Percentiles rank a stretch among this genome's conserved stretches.
These are phyloP conservation scores for Neonectria punicea DNA, from an alignment of 2,329 filamentous ascomycete species.

Conservation along the genomic window DNA sequence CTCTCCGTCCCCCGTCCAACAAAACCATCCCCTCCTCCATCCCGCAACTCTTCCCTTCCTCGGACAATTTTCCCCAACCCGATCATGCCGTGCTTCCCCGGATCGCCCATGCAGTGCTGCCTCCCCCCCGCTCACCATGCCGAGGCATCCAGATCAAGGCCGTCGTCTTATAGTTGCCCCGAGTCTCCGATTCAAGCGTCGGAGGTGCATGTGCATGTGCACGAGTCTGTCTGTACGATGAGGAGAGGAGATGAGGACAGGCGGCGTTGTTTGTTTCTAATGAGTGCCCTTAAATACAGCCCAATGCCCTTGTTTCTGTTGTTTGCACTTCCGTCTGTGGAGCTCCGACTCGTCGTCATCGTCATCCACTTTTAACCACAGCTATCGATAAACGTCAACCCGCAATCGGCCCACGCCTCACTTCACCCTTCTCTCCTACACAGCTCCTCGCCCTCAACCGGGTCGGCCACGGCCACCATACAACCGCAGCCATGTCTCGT, in stretches of 20 bases:
- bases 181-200: not conserved
- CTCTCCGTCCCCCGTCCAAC: too few species aligned
- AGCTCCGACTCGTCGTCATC: not conserved
- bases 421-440: constrained; percentile 5
- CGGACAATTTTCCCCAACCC: not conserved
- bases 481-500: constrained; percentile 32
- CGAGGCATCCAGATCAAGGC: constrained; percentile 22
- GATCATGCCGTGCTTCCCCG: constrained; percentile 26
- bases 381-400: not conserved
- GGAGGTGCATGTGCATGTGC: not conserved
- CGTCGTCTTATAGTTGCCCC: not conserved
- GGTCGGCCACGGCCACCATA: constrained; percentile 1
- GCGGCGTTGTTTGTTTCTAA: not conserved
- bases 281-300: not conserved
- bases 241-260: too few species aligned
- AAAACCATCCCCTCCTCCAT: not conserved
- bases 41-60: constrained; percentile 17
- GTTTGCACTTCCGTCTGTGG: not conserved
- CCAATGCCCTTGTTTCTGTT: not conserved
- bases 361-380: not conserved
- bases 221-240: not conserved
- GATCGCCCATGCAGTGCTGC: not conserved
- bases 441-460: not conserved
- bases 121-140: not conserved
- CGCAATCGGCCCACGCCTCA: not conserved